A percentile compares a stretch with the other conserved stretches of the same genome.
Evolutionary conservation across 352 stramenopile species (phyloP).

Genomic region (Hyaloperonospora brassicae): DNA sequence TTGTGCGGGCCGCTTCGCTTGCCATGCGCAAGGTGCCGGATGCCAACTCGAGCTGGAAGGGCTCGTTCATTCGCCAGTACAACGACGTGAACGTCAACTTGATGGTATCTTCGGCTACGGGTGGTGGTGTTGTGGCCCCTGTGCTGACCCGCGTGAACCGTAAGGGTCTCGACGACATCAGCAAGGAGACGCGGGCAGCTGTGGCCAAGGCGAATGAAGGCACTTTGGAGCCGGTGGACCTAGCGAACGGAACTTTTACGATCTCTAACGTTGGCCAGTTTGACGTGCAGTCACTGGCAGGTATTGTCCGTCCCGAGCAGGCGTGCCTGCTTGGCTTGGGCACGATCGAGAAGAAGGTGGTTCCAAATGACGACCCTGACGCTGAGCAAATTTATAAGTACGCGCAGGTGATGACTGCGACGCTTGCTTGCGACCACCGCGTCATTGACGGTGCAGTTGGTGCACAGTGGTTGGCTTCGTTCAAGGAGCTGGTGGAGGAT

Average conservation of each 20-base stretch:
- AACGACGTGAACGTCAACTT: slow-evolving; percentile 93
- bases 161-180: slow-evolving; percentile 48
- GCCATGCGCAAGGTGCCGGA: slow-evolving; percentile 95
- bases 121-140: slow-evolving; percentile 92
- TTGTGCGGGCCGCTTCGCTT: slow-evolving; percentile 93
- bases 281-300: slow-evolving; percentile 90
- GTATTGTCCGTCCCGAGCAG: slow-evolving; percentile 91
- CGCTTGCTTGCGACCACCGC: slow-evolving; percentile 95
- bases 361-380: slow-evolving; percentile 82
- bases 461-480: slow-evolving; percentile 92
- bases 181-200: slow-evolving; percentile 45
- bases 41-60: slow-evolving; percentile 81
- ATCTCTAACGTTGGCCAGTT: slow-evolving; percentile 96
- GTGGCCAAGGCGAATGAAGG: slow-evolving; percentile 31
- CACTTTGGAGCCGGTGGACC: slow-evolving; percentile 35
- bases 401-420: slow-evolving; percentile 91
- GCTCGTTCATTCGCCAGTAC: slow-evolving; percentile 92
- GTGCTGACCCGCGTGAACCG: slow-evolving; percentile 86
- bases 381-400: slow-evolving; percentile 85
- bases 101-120: slow-evolving; percentile 54
- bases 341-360: slow-evolving; percentile 92
- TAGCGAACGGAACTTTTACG: slow-evolving; percentile 91
- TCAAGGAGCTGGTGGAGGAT: slow-evolving; percentile 96
- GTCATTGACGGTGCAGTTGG: slow-evolving; percentile 96
- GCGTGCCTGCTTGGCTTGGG: slow-evolving; percentile 90